phyloP scores from a whole-genome alignment of 495 filamentous ascomycete genomes.

The Sordaria brevicollis region DNA sequence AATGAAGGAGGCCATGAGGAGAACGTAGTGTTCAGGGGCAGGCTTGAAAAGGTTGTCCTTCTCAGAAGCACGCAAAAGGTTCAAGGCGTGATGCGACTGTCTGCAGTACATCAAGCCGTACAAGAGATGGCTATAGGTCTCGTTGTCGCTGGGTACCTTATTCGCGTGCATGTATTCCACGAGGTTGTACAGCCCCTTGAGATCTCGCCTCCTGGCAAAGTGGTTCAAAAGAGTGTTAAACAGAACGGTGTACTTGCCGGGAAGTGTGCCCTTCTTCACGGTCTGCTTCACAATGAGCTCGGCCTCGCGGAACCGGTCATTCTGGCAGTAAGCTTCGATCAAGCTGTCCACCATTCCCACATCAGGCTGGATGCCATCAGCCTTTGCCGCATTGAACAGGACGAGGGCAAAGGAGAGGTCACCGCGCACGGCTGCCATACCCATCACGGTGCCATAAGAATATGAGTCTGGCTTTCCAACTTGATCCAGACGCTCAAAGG shows the following conservation, averaged over 20 bases:
- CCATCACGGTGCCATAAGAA: constrained; percentile 64
- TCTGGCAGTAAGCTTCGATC: constrained; percentile 60
- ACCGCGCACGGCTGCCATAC: constrained; percentile 57
- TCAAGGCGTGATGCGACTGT: constrained; percentile 54
- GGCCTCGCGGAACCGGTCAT: constrained; percentile 46
- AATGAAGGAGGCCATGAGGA: constrained; percentile 26
- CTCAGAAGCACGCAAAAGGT: constrained; percentile 52
- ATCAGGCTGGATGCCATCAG: constrained; percentile 26
- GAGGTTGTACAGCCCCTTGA: constrained; percentile 48
- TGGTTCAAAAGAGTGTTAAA: constrained; percentile 71
- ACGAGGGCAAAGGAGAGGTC: constrained; percentile 59
- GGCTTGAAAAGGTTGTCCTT: constrained; percentile 45
- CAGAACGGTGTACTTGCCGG: constrained; percentile 43
- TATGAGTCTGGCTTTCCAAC: constrained; percentile 41
- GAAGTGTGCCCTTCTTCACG: constrained; percentile 27
- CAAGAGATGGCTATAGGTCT: constrained; percentile 69
- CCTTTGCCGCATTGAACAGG: constrained; percentile 47
- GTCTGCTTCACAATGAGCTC: constrained; percentile 43
- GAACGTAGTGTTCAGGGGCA: constrained; percentile 47
- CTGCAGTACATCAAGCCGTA: constrained; percentile 50
- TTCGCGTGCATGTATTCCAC: constrained; percentile 51
- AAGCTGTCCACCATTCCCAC: constrained; percentile 50
- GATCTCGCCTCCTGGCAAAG: constrained; percentile 54
- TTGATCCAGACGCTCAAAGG: constrained; percentile 47
- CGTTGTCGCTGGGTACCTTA: constrained; percentile 48